Evolutionary conservation across 164 flowering plant genomes (phyloP), one percentile per base, ranked within the genome.

Genomic region (Cinnamomum chago): DNA sequence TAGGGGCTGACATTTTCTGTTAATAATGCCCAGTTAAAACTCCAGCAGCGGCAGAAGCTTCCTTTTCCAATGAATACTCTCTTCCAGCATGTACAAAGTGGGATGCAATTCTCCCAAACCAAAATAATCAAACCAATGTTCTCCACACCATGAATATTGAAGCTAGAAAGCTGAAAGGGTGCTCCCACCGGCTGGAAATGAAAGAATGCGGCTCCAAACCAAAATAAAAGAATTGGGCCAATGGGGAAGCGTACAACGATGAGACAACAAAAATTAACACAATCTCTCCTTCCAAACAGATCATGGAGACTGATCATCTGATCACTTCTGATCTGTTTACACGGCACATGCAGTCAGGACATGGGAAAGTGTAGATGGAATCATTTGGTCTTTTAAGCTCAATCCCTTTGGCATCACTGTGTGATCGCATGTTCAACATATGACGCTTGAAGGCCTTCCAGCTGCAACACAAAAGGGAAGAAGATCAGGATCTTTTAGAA

Each of bases 321-420:
- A 85, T 73, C 76, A 82, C 87, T 7, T 7, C 47, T 70, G 92
- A 67, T 68, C 82, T 92, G 78, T 87, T 88, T 22, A 50, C 14
- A 27, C 81, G 90, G 79, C 97, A 95, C 97, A 93, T 93, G 85
- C 97, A 95, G 81, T 93, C 89, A 3, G 99, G 96, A 76, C 99
- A 95, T 5, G 99, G 99, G 79, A 88, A 88, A 27, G 90, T 85
- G 81, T 95, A 93, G 71, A 92, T 84, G 5, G 99, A 92, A 73
- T 93, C 97, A 74, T 79, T 87, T 18, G 90, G 90, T 72, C 96
- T 87, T 82, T 88, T 95, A 6, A 89, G 80, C 79, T 90, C 91
- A 33, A 87, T 77, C n/a, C 99, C 98, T 76, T 95, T 95, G 66
- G 93, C 83, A 79, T 91, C 98, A 75, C 99, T 94, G 79, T 91